Conservation (phyloP, 2,329 filamentous ascomycete genomes). For the Alternaria gaisen region DNA sequence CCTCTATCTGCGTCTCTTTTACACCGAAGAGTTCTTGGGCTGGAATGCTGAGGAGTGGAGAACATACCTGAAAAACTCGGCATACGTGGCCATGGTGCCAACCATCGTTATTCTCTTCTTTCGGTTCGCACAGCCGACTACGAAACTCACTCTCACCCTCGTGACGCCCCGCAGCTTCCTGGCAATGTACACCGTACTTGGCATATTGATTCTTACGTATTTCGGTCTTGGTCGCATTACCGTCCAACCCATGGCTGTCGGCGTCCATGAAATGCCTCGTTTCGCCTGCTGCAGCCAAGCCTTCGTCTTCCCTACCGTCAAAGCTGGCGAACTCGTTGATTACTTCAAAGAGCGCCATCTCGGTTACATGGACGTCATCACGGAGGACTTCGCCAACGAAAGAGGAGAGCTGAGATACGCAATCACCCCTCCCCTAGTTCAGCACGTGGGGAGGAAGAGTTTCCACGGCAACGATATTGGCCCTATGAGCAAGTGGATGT, state of each 20-base stretch:
- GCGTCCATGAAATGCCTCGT: constrained; percentile 53
- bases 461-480: constrained; percentile 46
- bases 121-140: constrained; percentile 27
- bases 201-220: constrained; percentile 41
- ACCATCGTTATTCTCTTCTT: constrained; percentile 39
- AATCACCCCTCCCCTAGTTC: constrained; percentile 54
- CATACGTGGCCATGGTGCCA: constrained; percentile 30
- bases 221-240: constrained; percentile 55
- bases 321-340: constrained; percentile 36
- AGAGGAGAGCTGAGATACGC: constrained; percentile 53
- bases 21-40: constrained; percentile 56
- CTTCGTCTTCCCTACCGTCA: constrained; percentile 54
- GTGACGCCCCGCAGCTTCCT: constrained; percentile 32
- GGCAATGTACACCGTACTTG: constrained; percentile 28
- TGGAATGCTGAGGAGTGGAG: constrained; percentile 57
- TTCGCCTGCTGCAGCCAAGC: constrained; percentile 58
- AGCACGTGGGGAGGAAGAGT: constrained; percentile 56
- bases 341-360: constrained; percentile 46
- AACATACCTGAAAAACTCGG: constrained; percentile 49
- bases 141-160: constrained; percentile 29
- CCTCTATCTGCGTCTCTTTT: constrained; percentile 59
- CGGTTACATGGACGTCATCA: constrained; percentile 53
- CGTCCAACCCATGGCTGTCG: constrained; percentile 46
- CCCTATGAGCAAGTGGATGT: constrained; percentile 36
- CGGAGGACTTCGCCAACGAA: constrained; percentile 54